Evolutionary conservation across 2,329 filamentous ascomycete genomes (phyloP), one percentile per base, ranked within the genome.

Genomic region (Cladorrhinum sp.): DNA sequence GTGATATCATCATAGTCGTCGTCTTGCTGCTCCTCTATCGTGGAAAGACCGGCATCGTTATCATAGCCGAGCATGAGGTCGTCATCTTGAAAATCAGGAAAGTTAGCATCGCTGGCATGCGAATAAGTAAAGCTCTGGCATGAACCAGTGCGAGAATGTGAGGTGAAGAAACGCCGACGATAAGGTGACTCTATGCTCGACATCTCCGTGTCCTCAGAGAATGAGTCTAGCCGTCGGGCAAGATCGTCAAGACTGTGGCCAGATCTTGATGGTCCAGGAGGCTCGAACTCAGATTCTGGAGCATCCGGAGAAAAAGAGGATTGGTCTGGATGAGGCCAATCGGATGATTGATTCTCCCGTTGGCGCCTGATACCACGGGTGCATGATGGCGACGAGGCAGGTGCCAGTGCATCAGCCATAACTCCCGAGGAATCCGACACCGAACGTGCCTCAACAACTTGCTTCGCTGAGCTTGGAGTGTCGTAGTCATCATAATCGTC

Each of bases 21-120:
- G 12, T 57, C 59, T 32, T 63, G 57, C 20, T 62, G 56, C 12
- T 66, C 64, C 5, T 57, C 57, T 7, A 60, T 61, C 20, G 65
- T 48, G 8, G 65, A 56, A 3, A 65, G 59, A 5, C 57, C 67
- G 13, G 61, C 38, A 16, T 63, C 59, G 20, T 61, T 32, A 12
- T 68, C 64, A 41, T 62, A 53, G 7, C 52, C 52, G 25, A 65
- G 38, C n/a, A 58, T 51, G 24, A 62, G 38, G 16, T 65, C 56
- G 59, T 66, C 54, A 60, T 63, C 67, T 70, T 65, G 45, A 59
- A 45, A 16, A 32, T 49, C 38, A 57, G 50, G 24, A 9, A 58
- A 55, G 66, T 69, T 60, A 68, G 67, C 59, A 57, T 65, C 58
- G n/a, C 32, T 41, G 25, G 24, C 22, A 23, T 29, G 38, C 4